Conservation (phyloP, 2,329 filamentous ascomycete species). For the Aspergillus cejpii region DNA sequence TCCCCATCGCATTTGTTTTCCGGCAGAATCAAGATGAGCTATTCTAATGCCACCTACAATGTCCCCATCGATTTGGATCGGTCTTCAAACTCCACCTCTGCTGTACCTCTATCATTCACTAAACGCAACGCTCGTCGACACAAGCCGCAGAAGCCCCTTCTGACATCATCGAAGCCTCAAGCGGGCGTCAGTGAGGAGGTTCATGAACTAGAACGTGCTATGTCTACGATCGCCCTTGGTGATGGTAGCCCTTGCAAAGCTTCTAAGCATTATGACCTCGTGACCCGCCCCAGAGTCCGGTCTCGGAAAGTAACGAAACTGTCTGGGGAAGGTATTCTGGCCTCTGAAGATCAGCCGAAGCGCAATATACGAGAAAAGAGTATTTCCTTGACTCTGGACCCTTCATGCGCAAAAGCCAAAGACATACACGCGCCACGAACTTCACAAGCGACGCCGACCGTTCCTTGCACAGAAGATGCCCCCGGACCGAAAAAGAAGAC, state of each 20-base stretch:
- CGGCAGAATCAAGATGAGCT: conserved; percentile 18
- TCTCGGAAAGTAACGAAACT: conserved; percentile 8
- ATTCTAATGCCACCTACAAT: conserved; percentile 18
- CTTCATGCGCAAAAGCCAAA: neutral
- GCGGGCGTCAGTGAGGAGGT: neutral
- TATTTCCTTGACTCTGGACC: neutral
- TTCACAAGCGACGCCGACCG: neutral
- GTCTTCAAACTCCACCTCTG: neutral
- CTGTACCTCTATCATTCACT: neutral
- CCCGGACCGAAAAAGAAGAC: neutral
- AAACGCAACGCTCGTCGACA: conserved; percentile 1
- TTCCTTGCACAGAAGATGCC: neutral
- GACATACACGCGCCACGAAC: neutral
- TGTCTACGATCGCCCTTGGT: conserved; percentile 17
- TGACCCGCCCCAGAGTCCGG: neutral
- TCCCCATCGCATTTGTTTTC: conserved; percentile 3
- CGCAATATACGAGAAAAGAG: neutral
- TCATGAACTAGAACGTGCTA: conserved; percentile 16
- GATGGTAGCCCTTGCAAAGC: neutral
- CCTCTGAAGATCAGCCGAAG: neutral
- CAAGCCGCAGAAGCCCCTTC: neutral
- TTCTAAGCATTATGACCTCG: neutral
- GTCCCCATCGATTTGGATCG: neutral
- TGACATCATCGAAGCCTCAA: neutral
- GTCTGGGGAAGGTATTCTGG: neutral